Percentiles rank a stretch among this genome's conserved stretches.
These are phyloP conservation scores for Globisporangium middletonii DNA, from an alignment of 352 stramenopile genomes.

Conservation along the genomic window DNA sequence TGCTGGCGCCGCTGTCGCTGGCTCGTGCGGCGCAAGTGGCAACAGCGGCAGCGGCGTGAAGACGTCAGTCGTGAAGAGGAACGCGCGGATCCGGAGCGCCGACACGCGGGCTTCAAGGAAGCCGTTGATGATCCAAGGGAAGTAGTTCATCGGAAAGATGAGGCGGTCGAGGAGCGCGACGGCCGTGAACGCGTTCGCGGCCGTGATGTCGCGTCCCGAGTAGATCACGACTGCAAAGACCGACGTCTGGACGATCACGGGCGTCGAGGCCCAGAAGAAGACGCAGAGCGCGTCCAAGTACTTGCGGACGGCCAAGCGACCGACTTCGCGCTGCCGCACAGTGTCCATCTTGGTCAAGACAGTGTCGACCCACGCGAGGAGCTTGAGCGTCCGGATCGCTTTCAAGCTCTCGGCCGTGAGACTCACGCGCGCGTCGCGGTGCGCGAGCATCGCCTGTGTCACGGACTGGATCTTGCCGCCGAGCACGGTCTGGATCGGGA, in stretches of 20 bases:
- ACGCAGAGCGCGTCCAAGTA: conserved; percentile 88
- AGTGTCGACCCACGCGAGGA: conserved; percentile 55
- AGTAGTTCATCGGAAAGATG: conserved; percentile 90
- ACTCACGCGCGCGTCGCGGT: conserved; percentile 77
- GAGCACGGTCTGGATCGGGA: conserved; percentile 79
- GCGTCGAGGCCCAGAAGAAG: conserved; percentile 88
- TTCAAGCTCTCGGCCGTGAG: conserved; percentile 60
- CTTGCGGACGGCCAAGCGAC: conserved; percentile 67
- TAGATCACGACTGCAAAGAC: conserved; percentile 80
- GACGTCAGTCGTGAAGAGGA: conserved; percentile 41
- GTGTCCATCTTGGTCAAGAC: conserved; percentile 43
- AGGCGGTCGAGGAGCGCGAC: conserved; percentile 85
- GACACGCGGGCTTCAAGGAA: conserved; percentile 85
- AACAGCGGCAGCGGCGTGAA: conserved; percentile 2
- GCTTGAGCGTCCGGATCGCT: conserved; percentile 74
- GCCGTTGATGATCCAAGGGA: conserved; percentile 89
- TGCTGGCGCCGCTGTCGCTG: not conserved
- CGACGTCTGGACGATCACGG: conserved; percentile 79
- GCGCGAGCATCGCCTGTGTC: conserved; percentile 63
- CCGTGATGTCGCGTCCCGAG: conserved; percentile 60
- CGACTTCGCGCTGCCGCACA: conserved; percentile 60
- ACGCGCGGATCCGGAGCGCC: conserved; percentile 61
- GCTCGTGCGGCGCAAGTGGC: conserved; percentile 7
- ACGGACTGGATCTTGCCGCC: conserved; percentile 72
- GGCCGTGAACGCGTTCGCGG: conserved; percentile 77